Evolutionary conservation across 2,329 filamentous ascomycete genomes (phyloP).

Genomic region (Fusarium coffeatum): DNA sequence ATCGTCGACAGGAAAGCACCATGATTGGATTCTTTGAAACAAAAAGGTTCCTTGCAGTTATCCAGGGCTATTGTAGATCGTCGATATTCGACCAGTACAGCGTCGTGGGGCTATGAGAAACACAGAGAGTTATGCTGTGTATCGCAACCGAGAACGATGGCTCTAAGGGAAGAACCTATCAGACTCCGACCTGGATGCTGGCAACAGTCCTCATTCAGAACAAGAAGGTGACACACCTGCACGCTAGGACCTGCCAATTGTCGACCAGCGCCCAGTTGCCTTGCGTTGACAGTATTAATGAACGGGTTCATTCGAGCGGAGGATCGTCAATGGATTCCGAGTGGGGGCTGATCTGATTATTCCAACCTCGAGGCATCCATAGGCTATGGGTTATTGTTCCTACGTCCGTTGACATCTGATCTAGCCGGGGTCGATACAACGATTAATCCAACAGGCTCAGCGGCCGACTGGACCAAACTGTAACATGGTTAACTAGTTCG

Average conservation of each 20-base stretch:
- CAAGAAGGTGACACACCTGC: constrained; percentile 19
- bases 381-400: not conserved
- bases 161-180: not conserved
- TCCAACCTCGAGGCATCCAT: constrained; percentile 7
- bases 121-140: not conserved
- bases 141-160: not conserved
- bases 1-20: too few relatives aligned
- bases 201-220: not conserved
- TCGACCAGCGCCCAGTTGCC: constrained; percentile 23
- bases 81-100: not conserved
- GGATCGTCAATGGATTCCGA: constrained; percentile 34
- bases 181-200: not conserved
- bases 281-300: constrained; percentile 27
- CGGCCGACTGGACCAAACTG: constrained; percentile 19
- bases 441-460: constrained; percentile 15
- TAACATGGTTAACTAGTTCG: constrained; percentile 9
- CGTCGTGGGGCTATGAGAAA: not conserved
- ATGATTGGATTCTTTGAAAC: not conserved
- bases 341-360: constrained; percentile 36
- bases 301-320: constrained; percentile 26
- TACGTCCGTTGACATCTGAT: not conserved
- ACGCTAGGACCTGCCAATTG: constrained; percentile 32
- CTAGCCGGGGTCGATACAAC: not conserved
- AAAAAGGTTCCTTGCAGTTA: not conserved
- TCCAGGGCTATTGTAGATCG: not conserved